Conservation (phyloP, 129 eudicot species). For the Artemisia argyi region DNA sequence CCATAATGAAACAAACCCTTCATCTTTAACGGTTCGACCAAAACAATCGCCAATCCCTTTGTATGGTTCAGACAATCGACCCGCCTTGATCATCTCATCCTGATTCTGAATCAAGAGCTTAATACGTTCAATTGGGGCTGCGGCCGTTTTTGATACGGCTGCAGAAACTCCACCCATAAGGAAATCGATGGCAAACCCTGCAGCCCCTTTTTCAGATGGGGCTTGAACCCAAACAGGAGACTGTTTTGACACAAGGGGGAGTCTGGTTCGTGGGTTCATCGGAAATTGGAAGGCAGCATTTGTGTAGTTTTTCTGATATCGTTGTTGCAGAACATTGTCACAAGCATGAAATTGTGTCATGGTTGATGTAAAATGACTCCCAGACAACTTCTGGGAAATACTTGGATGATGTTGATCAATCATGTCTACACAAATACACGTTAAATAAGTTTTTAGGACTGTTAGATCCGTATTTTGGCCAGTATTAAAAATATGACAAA, state of each 20-base stretch:
- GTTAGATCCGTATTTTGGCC: not conserved
- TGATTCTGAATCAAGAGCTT: constrained; percentile 71
- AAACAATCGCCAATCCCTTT: constrained; percentile 61
- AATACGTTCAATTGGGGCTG: constrained; percentile 70
- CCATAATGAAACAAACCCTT: constrained; percentile 66
- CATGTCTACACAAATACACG: constrained; percentile 23
- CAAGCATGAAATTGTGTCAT: constrained; percentile 20
- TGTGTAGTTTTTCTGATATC: constrained; percentile 23
- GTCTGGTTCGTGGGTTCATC: constrained; percentile 12
- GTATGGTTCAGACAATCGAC: constrained; percentile 51
- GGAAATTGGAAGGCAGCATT: constrained; percentile 28
- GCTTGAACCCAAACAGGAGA: constrained; percentile 48
- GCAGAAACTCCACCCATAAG: constrained; percentile 81
- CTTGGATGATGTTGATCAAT: constrained; percentile 38
- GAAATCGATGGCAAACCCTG: constrained; percentile 55
- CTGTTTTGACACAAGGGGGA: constrained; percentile 20
- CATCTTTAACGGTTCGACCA: constrained; percentile 53
- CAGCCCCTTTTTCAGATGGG: constrained; percentile 50
- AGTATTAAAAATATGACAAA: constrained; percentile 3
- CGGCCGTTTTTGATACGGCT: constrained; percentile 72
- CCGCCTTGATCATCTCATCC: constrained; percentile 61
- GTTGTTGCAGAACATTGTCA: constrained; percentile 22
- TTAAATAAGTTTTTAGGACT: not conserved
- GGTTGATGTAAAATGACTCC: constrained; percentile 33
- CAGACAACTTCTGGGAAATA: constrained; percentile 39